These are phyloP conservation scores for Gentiana dahurica DNA, from an alignment of 257 asterid species.

Conservation along the genomic window DNA sequence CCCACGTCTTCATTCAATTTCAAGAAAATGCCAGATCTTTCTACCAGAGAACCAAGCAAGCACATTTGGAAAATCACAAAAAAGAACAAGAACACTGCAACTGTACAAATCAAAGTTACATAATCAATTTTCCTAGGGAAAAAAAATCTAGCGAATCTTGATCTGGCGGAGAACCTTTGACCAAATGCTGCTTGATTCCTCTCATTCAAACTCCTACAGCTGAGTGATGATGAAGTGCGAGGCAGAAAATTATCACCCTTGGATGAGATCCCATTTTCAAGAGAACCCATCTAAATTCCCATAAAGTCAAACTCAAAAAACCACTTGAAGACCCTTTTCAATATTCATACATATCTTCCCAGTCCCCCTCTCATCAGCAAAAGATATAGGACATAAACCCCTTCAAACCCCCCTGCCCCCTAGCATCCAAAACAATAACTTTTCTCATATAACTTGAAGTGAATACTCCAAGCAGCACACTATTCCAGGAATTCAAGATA, in stretches of 20 bases:
- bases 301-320: conserved; percentile 17
- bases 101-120: conserved; percentile 44
- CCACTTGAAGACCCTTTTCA: background rate
- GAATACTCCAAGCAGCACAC: too few species aligned
- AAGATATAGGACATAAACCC: too few species aligned
- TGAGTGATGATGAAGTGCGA: conserved; percentile 33
- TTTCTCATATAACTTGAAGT: too few species aligned
- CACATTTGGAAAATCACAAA: conserved; percentile 49
- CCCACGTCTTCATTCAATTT: conserved; percentile 15
- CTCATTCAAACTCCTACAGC: conserved; percentile 13
- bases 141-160: conserved; percentile 69
- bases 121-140: conserved; percentile 47
- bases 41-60: conserved; percentile 47
- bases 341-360: background rate
- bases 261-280: conserved; percentile 38
- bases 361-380: too few species aligned
- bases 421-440: too few species aligned
- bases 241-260: conserved; percentile 40
- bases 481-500: too few species aligned
- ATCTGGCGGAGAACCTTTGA: conserved; percentile 46
- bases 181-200: conserved; percentile 16
- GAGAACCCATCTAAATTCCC: conserved; percentile 84
- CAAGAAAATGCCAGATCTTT: conserved; percentile 27
- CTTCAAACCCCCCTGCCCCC: too few species aligned
- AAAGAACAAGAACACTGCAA: conserved; percentile 51